Base-by-base conservation (phyloP, 2,329 filamentous ascomycete species). In the Aspergillus aculeatus region DNA sequence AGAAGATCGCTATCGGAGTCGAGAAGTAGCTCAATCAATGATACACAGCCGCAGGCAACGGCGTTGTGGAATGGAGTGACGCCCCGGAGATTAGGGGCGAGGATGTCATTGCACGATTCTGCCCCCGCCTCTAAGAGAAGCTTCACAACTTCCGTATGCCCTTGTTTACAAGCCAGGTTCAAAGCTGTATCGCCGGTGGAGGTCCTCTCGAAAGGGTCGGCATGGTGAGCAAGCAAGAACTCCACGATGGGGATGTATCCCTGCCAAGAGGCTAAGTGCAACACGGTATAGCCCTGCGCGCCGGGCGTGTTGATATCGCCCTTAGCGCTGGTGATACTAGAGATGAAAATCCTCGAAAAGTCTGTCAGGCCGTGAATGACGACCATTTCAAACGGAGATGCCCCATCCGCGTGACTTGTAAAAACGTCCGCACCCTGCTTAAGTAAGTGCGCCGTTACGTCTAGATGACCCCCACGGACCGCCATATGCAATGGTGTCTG, bases 401-500 rank as follows among this genome's bases (percentile, higher is more conserved):
- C 38, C 38, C 38, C 41, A 23, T 14, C 21, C 19, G 23, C 16
- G 10, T 21, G n/a, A 16, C 44, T 31, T 47, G 41, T 38, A 23
- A 52, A 41, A 3, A 52, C 19, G 23, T 24, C 31, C 7, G 53
- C 23, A 32, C 52, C 29, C 19, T 21, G 32, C 21, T 44, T 11
- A 10, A 54, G 14, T 16, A 60, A 12, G n/a, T 54, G 57, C 44
- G n/a, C n/a, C 19, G 49, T 32, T n/a, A 54, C 21, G 10, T 54
- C 31, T 32, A 21, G 16, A 32, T 47, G 11, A 12, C 38, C n/a
- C n/a, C 31, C 29, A 10, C 23, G 24, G n/a, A 58, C 35, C 5
- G 57, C 57, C 26, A 16, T 50, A 11, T 19, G 47, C 26, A 51
- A 29, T 55, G 35, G 51, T 38, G 38, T 51, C 47, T n/a, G 9